phyloP scores from a whole-genome alignment of 306 rosid genomes.

The Vigna unguiculata region DNA sequence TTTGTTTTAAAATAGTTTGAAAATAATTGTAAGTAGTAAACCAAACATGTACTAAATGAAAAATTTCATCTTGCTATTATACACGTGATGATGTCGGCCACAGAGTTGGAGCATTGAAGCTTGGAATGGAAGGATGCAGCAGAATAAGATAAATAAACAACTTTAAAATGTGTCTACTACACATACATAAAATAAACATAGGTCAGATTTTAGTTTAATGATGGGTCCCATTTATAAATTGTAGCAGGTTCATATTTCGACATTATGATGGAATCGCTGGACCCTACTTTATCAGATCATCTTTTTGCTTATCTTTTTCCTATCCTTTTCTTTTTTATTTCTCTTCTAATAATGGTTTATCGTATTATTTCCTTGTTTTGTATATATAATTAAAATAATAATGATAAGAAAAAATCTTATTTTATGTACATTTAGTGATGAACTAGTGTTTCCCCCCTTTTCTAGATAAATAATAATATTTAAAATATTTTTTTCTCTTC shows the following conservation, averaged over 20 bases:
- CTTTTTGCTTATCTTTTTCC: background rate
- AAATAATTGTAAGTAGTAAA: too few relatives aligned
- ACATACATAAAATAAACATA: background rate
- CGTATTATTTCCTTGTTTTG: too few relatives aligned
- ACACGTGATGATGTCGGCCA: background rate
- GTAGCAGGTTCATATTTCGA: constrained; percentile 6
- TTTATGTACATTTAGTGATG: too few relatives aligned
- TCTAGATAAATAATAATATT: too few relatives aligned
- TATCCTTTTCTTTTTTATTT: too few relatives aligned
- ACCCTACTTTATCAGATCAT: constrained; percentile 38
- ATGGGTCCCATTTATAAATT: constrained; percentile 24
- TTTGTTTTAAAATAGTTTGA: too few relatives aligned
- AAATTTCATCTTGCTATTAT: background rate
- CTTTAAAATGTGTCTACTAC: background rate
- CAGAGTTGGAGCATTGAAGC: background rate
- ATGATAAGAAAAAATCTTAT: too few relatives aligned
- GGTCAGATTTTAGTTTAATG: background rate
- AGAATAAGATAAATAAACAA: constrained; percentile 17
- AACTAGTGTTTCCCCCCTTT: too few relatives aligned
- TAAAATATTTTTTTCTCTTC: too few relatives aligned
- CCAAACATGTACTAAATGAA: background rate
- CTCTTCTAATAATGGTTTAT: too few relatives aligned
- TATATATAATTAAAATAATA: too few relatives aligned
- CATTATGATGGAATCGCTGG: constrained; percentile 3
- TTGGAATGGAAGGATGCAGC: background rate